phyloP scores from a whole-genome alignment of 768 basidiomycete genomes.

The Tricholoma hemisulphureum region DNA sequence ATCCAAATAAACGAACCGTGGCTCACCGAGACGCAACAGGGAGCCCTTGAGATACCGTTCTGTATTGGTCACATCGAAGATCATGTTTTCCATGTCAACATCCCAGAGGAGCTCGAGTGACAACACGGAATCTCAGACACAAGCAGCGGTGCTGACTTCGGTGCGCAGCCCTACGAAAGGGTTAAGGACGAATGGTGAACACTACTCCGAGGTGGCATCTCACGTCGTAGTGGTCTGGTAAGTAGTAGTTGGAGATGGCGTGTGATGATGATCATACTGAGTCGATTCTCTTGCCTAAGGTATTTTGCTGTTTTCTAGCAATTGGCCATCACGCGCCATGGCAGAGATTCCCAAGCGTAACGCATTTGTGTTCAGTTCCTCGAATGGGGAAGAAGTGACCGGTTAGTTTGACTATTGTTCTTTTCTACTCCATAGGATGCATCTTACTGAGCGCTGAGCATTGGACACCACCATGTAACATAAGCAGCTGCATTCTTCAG shows the following conservation, averaged over 20 bases:
- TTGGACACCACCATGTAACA: too few relatives aligned
- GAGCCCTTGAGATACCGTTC: not conserved
- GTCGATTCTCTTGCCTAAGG: too few relatives aligned
- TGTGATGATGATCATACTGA: too few relatives aligned
- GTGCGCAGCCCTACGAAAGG: too few relatives aligned
- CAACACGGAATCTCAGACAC: not conserved
- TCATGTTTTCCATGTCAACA: not conserved
- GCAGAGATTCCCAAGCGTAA: slow-evolving; percentile 9
- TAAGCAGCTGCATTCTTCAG: too few relatives aligned
- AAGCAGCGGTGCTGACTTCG: not conserved
- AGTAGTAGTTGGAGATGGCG: too few relatives aligned
- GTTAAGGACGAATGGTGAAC: too few relatives aligned
- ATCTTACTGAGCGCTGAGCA: too few relatives aligned
- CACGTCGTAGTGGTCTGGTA: too few relatives aligned
- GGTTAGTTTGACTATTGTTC: slow-evolving; percentile 8
- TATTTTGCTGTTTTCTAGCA: too few relatives aligned
- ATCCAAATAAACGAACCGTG: not conserved
- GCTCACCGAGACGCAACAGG: not conserved
- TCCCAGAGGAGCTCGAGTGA: not conserved
- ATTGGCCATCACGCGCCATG: too few relatives aligned
- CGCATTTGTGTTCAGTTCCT: slow-evolving; percentile 15
- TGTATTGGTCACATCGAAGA: not conserved
- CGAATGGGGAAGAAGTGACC: slow-evolving; percentile 14
- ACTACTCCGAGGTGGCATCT: too few relatives aligned
- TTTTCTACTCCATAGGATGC: not conserved